phyloP scores from a whole-genome alignment of 495 filamentous ascomycete species.

The Penicillium roqueforti region DNA sequence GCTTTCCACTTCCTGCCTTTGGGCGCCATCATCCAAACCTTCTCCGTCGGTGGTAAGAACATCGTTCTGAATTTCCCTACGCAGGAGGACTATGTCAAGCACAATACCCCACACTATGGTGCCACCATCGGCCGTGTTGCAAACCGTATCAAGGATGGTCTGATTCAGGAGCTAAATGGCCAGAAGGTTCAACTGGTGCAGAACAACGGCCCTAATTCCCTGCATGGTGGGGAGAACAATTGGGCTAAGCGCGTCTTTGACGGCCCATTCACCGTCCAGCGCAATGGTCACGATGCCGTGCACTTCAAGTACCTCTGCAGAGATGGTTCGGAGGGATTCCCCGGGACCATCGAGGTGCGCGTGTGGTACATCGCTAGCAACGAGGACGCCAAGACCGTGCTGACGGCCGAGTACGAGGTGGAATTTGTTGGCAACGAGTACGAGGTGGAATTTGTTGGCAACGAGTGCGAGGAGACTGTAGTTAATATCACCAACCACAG shows the following conservation, averaged over 20 bases:
- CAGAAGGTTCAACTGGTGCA: conserved; percentile 60
- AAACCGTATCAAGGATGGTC: conserved; percentile 75
- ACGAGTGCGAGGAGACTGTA: conserved; percentile 76
- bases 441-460: conserved; percentile 70
- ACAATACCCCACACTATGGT: conserved; percentile 79
- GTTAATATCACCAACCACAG: conserved; percentile 94
- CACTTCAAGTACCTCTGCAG: conserved; percentile 68
- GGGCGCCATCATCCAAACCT: conserved; percentile 84
- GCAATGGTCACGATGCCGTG: conserved; percentile 69
- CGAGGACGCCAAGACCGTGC: conserved; percentile 57
- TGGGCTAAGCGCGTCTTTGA: conserved; percentile 85
- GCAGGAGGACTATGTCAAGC: conserved; percentile 62
- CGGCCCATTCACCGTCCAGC: conserved; percentile 61
- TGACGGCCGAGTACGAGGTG: conserved; percentile 86
- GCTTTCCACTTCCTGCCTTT: conserved; percentile 68
- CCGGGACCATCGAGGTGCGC: conserved; percentile 72
- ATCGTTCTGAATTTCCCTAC: conserved; percentile 83
- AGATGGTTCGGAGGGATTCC: conserved; percentile 82
- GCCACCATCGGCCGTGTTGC: conserved; percentile 91
- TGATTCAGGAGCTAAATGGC: conserved; percentile 69
- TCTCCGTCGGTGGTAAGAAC: conserved; percentile 69
- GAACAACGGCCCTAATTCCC: conserved; percentile 73
- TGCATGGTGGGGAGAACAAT: conserved; percentile 77
- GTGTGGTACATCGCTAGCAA: conserved; percentile 75
- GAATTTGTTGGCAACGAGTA: conserved; percentile 70